A percentile compares a stretch with the other conserved stretches of the same genome.
Evolutionary conservation across 352 stramenopile species (phyloP).

Genomic region (Pythium dissimile): DNA sequence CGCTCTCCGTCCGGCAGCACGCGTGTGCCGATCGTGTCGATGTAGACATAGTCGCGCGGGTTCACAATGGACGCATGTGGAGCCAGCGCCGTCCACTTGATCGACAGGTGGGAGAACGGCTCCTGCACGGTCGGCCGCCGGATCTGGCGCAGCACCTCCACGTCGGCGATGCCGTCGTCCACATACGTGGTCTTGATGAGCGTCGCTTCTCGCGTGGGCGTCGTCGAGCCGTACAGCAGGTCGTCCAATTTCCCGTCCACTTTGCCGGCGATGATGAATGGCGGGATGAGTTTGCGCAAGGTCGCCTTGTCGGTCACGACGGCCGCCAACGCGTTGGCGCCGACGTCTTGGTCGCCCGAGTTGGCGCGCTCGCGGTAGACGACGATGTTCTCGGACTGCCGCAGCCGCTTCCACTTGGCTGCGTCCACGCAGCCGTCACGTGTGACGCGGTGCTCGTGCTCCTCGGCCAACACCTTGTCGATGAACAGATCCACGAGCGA

Average conservation of each 20-base stretch:
- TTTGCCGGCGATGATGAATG: slow-evolving; percentile 7
- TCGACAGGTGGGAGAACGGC: slow-evolving; percentile 27
- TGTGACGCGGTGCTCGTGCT: slow-evolving; percentile 2
- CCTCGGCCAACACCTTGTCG: slow-evolving; percentile 5
- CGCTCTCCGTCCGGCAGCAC: slow-evolving; percentile 31
- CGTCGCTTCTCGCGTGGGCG: slow-evolving; percentile 5
- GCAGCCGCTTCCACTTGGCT: neutral
- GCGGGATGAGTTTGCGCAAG: slow-evolving; percentile 1
- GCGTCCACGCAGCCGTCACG: slow-evolving; percentile 34
- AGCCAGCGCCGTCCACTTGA: slow-evolving; percentile 24
- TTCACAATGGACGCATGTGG: slow-evolving; percentile 25
- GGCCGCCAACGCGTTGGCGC: neutral
- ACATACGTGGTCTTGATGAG: slow-evolving; percentile 24
- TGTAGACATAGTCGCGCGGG: slow-evolving; percentile 41
- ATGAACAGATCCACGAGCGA: slow-evolving; percentile 4
- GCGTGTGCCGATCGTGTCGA: slow-evolving; percentile 38
- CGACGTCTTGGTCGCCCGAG: neutral
- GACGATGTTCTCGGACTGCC: neutral
- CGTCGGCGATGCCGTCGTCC: slow-evolving; percentile 31
- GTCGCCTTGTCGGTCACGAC: neutral
- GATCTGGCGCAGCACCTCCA: slow-evolving; percentile 33
- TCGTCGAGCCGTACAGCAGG: slow-evolving; percentile 10
- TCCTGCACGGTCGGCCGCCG: slow-evolving; percentile 24
- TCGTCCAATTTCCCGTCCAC: slow-evolving; percentile 8
- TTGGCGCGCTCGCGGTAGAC: neutral